A percentile compares a stretch with the other conserved stretches of the same genome.
Evolutionary conservation across 805 yeast species (phyloP).

Genomic region (Wickerhamiella parazyma): DNA sequence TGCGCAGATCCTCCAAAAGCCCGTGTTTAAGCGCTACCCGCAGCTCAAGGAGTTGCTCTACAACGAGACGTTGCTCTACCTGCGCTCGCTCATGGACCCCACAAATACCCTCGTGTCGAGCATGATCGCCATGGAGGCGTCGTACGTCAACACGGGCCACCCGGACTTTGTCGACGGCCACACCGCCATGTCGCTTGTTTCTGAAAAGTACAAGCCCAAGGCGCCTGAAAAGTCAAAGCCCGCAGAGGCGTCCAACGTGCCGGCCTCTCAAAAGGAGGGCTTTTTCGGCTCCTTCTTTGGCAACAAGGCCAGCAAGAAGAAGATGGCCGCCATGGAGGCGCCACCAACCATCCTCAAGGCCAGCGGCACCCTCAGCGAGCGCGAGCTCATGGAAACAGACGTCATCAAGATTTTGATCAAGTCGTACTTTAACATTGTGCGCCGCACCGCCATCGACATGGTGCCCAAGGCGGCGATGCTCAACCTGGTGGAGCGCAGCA

Average conservation of each 20-base stretch:
- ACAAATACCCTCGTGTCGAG: slow-evolving; percentile 77
- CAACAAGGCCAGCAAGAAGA: slow-evolving; percentile 63
- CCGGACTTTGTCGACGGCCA: slow-evolving; percentile 93
- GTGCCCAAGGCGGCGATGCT: slow-evolving; percentile 94
- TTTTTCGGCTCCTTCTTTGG: slow-evolving; percentile 94
- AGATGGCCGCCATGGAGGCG: slow-evolving; percentile 90
- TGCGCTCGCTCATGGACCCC: slow-evolving; percentile 69
- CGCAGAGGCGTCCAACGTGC: slow-evolving; percentile 27
- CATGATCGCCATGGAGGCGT: slow-evolving; percentile 73
- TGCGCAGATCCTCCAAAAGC: slow-evolving; percentile 67
- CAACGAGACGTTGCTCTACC: slow-evolving; percentile 61
- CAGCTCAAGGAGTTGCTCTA: slow-evolving; percentile 76
- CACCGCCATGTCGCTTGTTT: slow-evolving; percentile 85
- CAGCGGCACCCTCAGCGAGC: slow-evolving; percentile 80
- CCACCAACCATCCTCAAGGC: slow-evolving; percentile 94
- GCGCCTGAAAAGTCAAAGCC: slow-evolving; percentile 46
- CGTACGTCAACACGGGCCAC: slow-evolving; percentile 94
- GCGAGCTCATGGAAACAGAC: slow-evolving; percentile 94
- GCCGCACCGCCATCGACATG: slow-evolving; percentile 83
- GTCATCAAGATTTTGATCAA: slow-evolving; percentile 84
- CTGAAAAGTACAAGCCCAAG: slow-evolving; percentile 70
- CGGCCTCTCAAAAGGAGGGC: slow-evolving; percentile 32
- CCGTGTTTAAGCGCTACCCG: slow-evolving; percentile 82
- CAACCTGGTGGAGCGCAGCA: slow-evolving; percentile 71
- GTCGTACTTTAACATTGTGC: slow-evolving; percentile 84